Conservation (phyloP, 2,329 filamentous ascomycete species). For the Bipolaris zeicola region DNA sequence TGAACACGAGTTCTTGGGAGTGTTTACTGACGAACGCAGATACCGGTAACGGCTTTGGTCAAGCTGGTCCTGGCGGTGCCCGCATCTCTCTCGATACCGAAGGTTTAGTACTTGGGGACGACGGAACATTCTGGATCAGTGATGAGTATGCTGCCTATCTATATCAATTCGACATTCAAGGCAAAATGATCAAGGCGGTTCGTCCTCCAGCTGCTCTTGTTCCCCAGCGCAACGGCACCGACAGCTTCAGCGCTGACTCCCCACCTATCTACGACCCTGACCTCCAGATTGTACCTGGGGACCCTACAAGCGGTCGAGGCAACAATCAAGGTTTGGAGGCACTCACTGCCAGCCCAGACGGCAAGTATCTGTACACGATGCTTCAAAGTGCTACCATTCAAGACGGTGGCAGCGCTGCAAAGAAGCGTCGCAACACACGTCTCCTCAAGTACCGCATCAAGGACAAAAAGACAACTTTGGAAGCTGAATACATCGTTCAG, state of each 20-base stretch:
- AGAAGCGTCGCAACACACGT: slow-evolving; percentile 63
- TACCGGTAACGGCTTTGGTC: slow-evolving; percentile 70
- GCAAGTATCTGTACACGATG: slow-evolving; percentile 67
- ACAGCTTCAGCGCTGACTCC: slow-evolving; percentile 67
- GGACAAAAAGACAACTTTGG: slow-evolving; percentile 53
- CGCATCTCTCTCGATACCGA: slow-evolving; percentile 69
- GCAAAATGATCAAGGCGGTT: slow-evolving; percentile 67
- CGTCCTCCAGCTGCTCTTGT: slow-evolving; percentile 68
- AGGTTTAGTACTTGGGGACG: slow-evolving; percentile 65
- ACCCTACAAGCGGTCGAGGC: slow-evolving; percentile 65
- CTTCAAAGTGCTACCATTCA: slow-evolving; percentile 65
- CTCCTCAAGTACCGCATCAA: slow-evolving; percentile 69
- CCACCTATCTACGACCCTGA: slow-evolving; percentile 64
- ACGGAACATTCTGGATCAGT: slow-evolving; percentile 68
- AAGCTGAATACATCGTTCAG: slow-evolving; percentile 68
- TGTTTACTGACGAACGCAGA: slow-evolving; percentile 36
- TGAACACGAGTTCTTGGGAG: too few relatives aligned
- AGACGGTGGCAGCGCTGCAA: slow-evolving; percentile 60
- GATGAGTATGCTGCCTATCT: slow-evolving; percentile 71
- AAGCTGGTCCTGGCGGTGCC: slow-evolving; percentile 62
- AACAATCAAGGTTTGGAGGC: slow-evolving; percentile 82
- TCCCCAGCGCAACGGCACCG: slow-evolving; percentile 65
- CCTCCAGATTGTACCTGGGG: slow-evolving; percentile 57
- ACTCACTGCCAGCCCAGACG: slow-evolving; percentile 66
- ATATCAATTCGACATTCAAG: slow-evolving; percentile 66